Base-by-base conservation (phyloP, 345 rosid genomes). In the Lumnitzera littorea region DNA sequence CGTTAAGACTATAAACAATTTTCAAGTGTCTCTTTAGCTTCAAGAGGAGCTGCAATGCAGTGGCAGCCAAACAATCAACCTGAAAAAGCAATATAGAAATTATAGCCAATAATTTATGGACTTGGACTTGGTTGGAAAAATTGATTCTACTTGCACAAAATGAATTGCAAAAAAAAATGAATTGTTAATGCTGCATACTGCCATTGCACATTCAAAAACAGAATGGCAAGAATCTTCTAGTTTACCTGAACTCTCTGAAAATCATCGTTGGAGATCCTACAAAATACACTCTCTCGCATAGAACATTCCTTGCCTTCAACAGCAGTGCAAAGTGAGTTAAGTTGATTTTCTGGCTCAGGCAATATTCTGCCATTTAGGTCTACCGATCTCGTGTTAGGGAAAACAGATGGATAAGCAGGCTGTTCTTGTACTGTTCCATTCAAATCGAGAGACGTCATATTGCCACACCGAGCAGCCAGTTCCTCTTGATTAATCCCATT, bases 21-120 rank as follows among this genome's bases (percentile, higher is more conserved):
- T 95, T 95, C 52, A 95, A 78, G 75, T 86, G 85, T 72, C 96
- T 84, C 77, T 95, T 95, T 53, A 95, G 88, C 84, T 76, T 91
- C 88, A 88, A 68, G 66, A 95, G 96, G 69, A 95, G 97, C 74
- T 86, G 91, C 80, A 91, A 67, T 49, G 96, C 89, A 25, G 71
- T 75, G 53, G 97, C 97, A 36, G 86, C 75, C 48, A 91, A 71
- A 65, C 85, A 83, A 46, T 88, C 95, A 61, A 72, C 79, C 99
- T 95, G 80, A 57, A 74, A 43, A 67, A 41, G 17, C 57, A 70
- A 31, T 63, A 36, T 24, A 74, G 13, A 62, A 56, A 69, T 12
- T 12, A 64, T 16, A 57, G 4, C 27, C 59, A 71, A 13, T 17
- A 14, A 51, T 36, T 36, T 36, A 9, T 36, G 31, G 31, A 27